These are phyloP conservation scores for Porcisia hertigi DNA, from an alignment of 208 protist genomes.

Conservation along the genomic window DNA sequence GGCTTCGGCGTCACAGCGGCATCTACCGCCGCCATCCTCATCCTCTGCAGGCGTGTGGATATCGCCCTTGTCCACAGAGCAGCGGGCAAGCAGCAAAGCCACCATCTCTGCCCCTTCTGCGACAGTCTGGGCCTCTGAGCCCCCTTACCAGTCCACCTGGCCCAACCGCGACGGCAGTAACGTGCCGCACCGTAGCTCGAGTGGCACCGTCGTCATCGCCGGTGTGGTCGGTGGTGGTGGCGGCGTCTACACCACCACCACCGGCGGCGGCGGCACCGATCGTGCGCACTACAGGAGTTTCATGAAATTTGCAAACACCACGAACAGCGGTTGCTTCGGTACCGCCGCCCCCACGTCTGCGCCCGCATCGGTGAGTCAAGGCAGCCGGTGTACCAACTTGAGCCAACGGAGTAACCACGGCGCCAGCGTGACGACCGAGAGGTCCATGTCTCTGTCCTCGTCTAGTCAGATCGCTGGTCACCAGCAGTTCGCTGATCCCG, in stretches of 20 bases:
- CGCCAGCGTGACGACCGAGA: background rate
- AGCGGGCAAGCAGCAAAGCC: conserved; percentile 8
- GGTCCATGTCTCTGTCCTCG: background rate
- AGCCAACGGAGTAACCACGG: background rate
- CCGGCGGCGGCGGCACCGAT: conserved; percentile 4
- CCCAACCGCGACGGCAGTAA: background rate
- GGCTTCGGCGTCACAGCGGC: conserved; percentile 13
- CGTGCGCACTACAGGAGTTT: conserved; percentile 31
- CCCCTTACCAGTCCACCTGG: conserved; percentile 17
- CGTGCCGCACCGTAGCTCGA: background rate
- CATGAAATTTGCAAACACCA: conserved; percentile 19
- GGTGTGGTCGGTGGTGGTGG: background rate
- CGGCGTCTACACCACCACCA: background rate
- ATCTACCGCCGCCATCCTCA: background rate
- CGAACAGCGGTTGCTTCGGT: conserved; percentile 16
- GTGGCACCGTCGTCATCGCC: background rate
- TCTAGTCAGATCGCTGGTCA: background rate
- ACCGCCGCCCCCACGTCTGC: background rate
- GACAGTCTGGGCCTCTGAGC: conserved; percentile 18
- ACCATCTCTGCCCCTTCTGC: background rate
- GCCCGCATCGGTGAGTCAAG: background rate
- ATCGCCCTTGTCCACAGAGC: conserved; percentile 30
- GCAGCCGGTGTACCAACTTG: background rate
- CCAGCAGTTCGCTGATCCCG: background rate
- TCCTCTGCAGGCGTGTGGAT: conserved; percentile 25